Percentiles rank a stretch among this genome's conserved stretches.
Conservation (phyloP, 2,329 filamentous ascomycete genomes). For the Ceratocystis alfenasii region DNA sequence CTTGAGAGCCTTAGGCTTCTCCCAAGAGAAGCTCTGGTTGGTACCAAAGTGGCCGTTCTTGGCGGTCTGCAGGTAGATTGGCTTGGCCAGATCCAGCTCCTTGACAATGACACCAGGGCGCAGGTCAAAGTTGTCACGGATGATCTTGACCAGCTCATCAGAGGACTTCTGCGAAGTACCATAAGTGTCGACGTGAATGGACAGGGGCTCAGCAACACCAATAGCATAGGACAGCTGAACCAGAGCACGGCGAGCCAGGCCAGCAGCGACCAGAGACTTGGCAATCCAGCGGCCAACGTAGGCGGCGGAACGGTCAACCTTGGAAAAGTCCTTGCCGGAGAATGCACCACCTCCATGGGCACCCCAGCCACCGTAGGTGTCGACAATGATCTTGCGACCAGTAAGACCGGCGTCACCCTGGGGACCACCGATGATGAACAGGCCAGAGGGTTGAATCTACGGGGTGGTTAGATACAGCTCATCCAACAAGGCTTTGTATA, state of each 20-base stretch:
- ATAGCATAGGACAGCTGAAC: conserved; percentile 99
- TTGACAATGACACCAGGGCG: conserved; percentile 96
- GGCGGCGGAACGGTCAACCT: conserved; percentile 96
- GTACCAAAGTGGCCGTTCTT: conserved; percentile 99
- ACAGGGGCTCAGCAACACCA: conserved; percentile 93
- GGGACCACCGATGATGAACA: conserved; percentile 97
- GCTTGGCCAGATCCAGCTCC: conserved; percentile 87
- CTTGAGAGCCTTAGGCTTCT: conserved; percentile 91
- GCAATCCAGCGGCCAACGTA: conserved; percentile 98
- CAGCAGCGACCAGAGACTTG: conserved; percentile 87
- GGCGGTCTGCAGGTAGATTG: conserved; percentile 96
- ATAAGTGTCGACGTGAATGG: conserved; percentile 95
- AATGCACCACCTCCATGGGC: conserved; percentile 99
- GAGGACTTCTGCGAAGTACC: conserved; percentile 83
- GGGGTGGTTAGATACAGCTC: conserved; percentile 19
- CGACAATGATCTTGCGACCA: conserved; percentile 98
- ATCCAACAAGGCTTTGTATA: background rate
- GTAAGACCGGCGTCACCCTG: conserved; percentile 98
- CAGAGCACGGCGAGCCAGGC: conserved; percentile 79
- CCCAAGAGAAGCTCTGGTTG: conserved; percentile 96
- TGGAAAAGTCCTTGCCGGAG: conserved; percentile 99
- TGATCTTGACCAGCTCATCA: conserved; percentile 89
- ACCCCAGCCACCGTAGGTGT: conserved; percentile 99
- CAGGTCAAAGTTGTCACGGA: conserved; percentile 93
- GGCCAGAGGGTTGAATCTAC: conserved; percentile 86